phyloP scores from a whole-genome alignment of 805 yeast species.

The Kuraishia capsulata region DNA sequence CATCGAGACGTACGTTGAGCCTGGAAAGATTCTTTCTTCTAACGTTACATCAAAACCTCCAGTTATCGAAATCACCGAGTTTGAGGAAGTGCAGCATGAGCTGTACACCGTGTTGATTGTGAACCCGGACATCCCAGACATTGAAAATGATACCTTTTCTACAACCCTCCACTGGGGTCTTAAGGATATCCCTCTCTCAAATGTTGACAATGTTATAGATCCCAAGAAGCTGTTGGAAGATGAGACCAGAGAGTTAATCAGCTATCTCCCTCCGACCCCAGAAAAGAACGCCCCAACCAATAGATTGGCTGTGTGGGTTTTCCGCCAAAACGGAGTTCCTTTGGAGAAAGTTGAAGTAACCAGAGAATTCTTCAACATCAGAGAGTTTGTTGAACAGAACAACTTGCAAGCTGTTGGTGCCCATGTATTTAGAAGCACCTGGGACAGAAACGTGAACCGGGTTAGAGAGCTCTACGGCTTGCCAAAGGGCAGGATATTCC shows the following conservation, averaged over 20 bases:
- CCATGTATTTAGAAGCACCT: slow-evolving; percentile 79
- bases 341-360: slow-evolving; percentile 13
- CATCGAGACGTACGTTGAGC: slow-evolving; percentile 62
- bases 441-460: slow-evolving; percentile 63
- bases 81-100: slow-evolving; percentile 41
- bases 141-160: slow-evolving; percentile 54
- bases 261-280: slow-evolving; percentile 77
- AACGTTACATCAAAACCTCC: slow-evolving; percentile 72
- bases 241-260: slow-evolving; percentile 33
- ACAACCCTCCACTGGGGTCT: slow-evolving; percentile 77
- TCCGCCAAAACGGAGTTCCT: slow-evolving; percentile 48
- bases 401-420: slow-evolving; percentile 78
- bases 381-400: slow-evolving; percentile 50
- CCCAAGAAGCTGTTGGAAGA: slow-evolving; percentile 26
- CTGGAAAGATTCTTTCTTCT: slow-evolving; percentile 70
- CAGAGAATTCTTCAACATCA: slow-evolving; percentile 57
- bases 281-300: slow-evolving; percentile 82
- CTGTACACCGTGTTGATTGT: slow-evolving; percentile 73
- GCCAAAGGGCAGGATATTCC: slow-evolving; percentile 67
- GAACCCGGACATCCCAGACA: slow-evolving; percentile 87
- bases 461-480: slow-evolving; percentile 71
- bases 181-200: slow-evolving; percentile 51
- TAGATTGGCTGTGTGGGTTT: slow-evolving; percentile 84
- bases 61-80: slow-evolving; percentile 67
- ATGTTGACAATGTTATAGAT: slow-evolving; percentile 48